phyloP scores from a whole-genome alignment of 108 stramenopile genomes.

The Stephanodiscus triporus region DNA sequence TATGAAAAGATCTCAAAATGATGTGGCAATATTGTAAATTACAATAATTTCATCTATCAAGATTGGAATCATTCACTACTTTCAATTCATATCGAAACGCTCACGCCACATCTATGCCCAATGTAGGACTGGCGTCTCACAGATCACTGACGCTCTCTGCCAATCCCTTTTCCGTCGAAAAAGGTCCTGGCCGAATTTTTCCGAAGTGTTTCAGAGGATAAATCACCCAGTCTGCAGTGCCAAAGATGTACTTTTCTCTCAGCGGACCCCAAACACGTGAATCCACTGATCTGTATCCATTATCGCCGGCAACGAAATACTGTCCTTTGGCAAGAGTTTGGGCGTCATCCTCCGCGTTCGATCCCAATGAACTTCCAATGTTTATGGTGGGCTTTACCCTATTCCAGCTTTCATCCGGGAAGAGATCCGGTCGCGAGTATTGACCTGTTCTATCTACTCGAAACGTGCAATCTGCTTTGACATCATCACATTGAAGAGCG shows the following conservation, averaged over 20 bases:
- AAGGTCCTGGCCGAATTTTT: neutral
- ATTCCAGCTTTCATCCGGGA: slow-evolving; percentile 59
- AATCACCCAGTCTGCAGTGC: slow-evolving; percentile 56
- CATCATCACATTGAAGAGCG: slow-evolving; percentile 15
- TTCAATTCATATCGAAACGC: too few species aligned
- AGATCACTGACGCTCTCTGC: too few species aligned
- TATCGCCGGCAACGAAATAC: slow-evolving; percentile 72
- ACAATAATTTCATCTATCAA: too few species aligned
- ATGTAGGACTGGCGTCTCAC: too few species aligned
- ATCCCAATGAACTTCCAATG: slow-evolving; percentile 5
- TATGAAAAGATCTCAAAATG: slow-evolving; percentile 13
- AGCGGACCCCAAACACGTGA: slow-evolving; percentile 69
- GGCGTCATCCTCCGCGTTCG: neutral
- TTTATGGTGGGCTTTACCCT: slow-evolving; percentile 44
- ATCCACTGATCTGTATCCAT: slow-evolving; percentile 64
- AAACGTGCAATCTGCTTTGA: slow-evolving; percentile 28
- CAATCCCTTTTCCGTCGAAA: neutral
- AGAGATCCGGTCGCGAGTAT: slow-evolving; percentile 57
- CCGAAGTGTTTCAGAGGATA: slow-evolving; percentile 58
- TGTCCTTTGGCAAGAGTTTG: slow-evolving; percentile 32
- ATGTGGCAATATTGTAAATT: neutral
- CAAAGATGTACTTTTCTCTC: slow-evolving; percentile 55
- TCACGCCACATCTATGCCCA: too few species aligned
- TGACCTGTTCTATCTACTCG: slow-evolving; percentile 50
- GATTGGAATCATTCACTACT: too few species aligned